These are phyloP conservation scores for Cicer arietinum DNA, from an alignment of 306 rosid genomes.

Conservation along the genomic window DNA sequence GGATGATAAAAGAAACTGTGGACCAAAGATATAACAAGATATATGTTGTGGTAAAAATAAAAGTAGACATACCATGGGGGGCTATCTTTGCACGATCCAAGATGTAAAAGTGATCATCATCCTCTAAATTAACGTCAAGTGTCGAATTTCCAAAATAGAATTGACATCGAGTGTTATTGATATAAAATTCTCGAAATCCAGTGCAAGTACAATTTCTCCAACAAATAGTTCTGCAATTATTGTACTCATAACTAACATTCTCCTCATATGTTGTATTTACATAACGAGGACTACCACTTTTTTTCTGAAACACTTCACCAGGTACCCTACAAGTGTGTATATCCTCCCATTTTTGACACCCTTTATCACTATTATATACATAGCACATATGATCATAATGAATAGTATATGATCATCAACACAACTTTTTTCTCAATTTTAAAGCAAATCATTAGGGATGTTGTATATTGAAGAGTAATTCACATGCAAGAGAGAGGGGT, in stretches of 20 bases:
- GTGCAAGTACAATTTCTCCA: slow-evolving; percentile 37
- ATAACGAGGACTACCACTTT: background rate
- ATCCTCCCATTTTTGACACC: slow-evolving; percentile 27
- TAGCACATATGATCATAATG: slow-evolving; percentile 16
- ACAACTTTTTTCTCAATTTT: background rate
- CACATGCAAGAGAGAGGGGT: no score
- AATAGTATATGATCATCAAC: background rate
- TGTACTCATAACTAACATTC: background rate
- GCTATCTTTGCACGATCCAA: background rate
- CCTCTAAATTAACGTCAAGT: background rate
- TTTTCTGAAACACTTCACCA: background rate
- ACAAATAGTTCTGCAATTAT: slow-evolving; percentile 35
- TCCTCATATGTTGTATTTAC: fast-evolving
- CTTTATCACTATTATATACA: slow-evolving; percentile 23
- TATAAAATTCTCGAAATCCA: background rate
- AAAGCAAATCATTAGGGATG: background rate
- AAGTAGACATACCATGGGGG: background rate
- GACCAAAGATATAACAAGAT: no score
- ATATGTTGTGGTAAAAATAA: no score
- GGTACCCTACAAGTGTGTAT: slow-evolving; percentile 2
- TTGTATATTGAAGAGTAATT: no score
- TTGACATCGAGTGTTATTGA: background rate
- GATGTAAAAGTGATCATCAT: background rate
- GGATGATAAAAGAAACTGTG: no score
- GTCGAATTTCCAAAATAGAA: background rate